These are phyloP conservation scores for Hypoxylon sp. DNA, from an alignment of 2,329 filamentous ascomycete species.

Conservation along the genomic window DNA sequence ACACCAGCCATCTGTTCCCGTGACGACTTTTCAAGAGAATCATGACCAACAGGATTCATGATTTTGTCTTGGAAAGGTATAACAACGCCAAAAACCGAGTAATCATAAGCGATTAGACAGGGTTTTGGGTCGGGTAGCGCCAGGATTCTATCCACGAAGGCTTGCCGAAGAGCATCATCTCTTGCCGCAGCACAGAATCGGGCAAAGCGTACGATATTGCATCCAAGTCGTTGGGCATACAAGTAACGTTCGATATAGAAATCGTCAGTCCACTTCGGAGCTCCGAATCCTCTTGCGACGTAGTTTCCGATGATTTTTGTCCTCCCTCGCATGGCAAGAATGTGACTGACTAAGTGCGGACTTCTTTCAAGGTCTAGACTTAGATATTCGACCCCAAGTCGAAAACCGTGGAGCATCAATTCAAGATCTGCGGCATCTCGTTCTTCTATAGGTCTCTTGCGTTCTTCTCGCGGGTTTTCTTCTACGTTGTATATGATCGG, in stretches of 20 bases:
- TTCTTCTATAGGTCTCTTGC: conserved; percentile 57
- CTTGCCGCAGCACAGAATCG: conserved; percentile 71
- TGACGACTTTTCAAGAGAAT: conserved; percentile 58
- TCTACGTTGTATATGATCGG: conserved; percentile 73
- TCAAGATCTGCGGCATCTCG: conserved; percentile 65
- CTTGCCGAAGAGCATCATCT: conserved; percentile 63
- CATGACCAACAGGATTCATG: conserved; percentile 68
- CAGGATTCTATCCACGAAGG: conserved; percentile 65
- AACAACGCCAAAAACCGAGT: conserved; percentile 61
- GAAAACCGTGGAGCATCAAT: conserved; percentile 73
- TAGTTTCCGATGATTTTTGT: conserved; percentile 74
- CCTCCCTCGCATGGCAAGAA: conserved; percentile 68
- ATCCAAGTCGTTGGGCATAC: conserved; percentile 69
- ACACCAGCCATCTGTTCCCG: conserved; percentile 62
- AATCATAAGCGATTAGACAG: conserved; percentile 65
- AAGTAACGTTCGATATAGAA: conserved; percentile 68
- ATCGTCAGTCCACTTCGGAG: conserved; percentile 69
- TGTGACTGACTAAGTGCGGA: conserved; percentile 62
- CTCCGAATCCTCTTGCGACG: conserved; percentile 61
- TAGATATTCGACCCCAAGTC: conserved; percentile 76
- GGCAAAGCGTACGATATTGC: conserved; percentile 73
- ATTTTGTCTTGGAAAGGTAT: conserved; percentile 62
- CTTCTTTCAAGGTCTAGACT: conserved; percentile 74
- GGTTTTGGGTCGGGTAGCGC: conserved; percentile 63
- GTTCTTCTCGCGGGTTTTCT: conserved; percentile 62